phyloP scores from a whole-genome alignment of 768 basidiomycete genomes.

The Naganishia randhawae region DNA sequence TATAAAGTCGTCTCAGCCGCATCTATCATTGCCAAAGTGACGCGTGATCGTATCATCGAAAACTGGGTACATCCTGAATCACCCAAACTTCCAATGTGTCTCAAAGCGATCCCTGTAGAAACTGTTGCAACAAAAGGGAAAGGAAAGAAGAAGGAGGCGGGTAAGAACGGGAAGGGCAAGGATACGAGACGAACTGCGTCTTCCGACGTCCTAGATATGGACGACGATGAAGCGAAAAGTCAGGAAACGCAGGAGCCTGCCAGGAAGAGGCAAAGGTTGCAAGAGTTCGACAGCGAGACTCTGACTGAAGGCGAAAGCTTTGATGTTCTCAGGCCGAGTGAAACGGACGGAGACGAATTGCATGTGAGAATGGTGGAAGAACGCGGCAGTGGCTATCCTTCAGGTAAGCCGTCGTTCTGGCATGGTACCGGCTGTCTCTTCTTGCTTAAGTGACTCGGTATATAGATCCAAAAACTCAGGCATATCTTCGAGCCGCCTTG shows the following conservation, averaged over 20 bases:
- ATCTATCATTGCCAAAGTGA: slow-evolving; percentile 96
- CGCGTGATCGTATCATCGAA: slow-evolving; percentile 83
- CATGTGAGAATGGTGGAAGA: slow-evolving; percentile 33
- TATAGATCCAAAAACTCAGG: slow-evolving; percentile 84
- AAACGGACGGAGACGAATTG: slow-evolving; percentile 23
- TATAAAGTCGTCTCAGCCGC: slow-evolving; percentile 97
- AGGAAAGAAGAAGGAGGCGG: background rate
- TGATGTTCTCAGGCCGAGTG: slow-evolving; percentile 54
- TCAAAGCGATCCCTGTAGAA: slow-evolving; percentile 25
- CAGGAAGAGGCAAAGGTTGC: slow-evolving; percentile 10
- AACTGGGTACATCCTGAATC: slow-evolving; percentile 60
- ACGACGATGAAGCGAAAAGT: slow-evolving; percentile 31
- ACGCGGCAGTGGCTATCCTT: slow-evolving; percentile 86
- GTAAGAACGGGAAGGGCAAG: slow-evolving; percentile 22
- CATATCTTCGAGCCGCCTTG: slow-evolving; percentile 71
- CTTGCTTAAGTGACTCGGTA: background rate
- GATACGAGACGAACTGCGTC: slow-evolving; percentile 47
- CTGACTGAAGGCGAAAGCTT: slow-evolving; percentile 41
- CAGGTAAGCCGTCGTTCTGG: slow-evolving; percentile 58
- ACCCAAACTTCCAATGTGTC: slow-evolving; percentile 19
- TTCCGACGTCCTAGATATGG: slow-evolving; percentile 43
- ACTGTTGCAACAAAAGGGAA: background rate
- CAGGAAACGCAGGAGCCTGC: slow-evolving; percentile 6
- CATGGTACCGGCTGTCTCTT: background rate
- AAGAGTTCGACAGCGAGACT: slow-evolving; percentile 21